These are phyloP conservation scores for Lolium perenne DNA, from an alignment of 176 grass and related monocot species.

Conservation along the genomic window DNA sequence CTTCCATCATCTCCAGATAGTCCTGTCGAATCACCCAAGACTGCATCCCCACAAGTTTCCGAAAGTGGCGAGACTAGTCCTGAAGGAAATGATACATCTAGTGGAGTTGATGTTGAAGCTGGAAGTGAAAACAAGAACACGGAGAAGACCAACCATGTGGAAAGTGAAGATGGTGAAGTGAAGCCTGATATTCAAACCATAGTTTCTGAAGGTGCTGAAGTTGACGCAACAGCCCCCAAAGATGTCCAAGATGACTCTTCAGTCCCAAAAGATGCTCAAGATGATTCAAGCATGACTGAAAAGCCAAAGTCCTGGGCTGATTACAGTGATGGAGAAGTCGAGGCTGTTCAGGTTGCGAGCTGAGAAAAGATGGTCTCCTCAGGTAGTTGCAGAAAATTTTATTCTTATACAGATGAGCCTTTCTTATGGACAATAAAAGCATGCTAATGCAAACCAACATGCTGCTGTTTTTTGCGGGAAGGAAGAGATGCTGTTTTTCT, in stretches of 20 bases:
- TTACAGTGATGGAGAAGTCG: constrained; percentile 74
- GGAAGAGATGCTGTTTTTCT: constrained; percentile 42
- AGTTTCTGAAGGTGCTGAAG: constrained; percentile 46
- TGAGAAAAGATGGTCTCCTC: constrained; percentile 39
- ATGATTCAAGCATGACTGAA: constrained; percentile 45
- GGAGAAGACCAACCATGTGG: constrained; percentile 34
- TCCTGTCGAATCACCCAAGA: constrained; percentile 51
- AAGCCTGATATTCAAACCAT: constrained; percentile 37
- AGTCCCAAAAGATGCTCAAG: constrained; percentile 36
- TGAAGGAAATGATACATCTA: constrained; percentile 60
- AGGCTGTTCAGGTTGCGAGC: constrained; percentile 66
- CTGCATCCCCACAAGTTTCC: constrained; percentile 61
- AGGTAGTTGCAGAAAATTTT: constrained; percentile 41
- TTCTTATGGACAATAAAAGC: constrained; percentile 38
- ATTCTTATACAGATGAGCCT: constrained; percentile 35
- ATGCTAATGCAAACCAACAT: constrained; percentile 25
- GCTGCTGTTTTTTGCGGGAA: constrained; percentile 22
- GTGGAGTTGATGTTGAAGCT: constrained; percentile 40
- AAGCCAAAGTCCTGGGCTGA: constrained; percentile 78
- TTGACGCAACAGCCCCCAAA: constrained; percentile 16
- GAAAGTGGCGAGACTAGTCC: constrained; percentile 54
- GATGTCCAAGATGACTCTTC: constrained; percentile 14
- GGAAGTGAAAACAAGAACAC: constrained; percentile 32
- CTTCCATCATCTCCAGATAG: constrained; percentile 66
- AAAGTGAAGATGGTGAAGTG: constrained; percentile 49